Percentiles rank a stretch among this genome's conserved stretches.
These are phyloP conservation scores for Hyaloscypha finlandica DNA, from an alignment of 495 filamentous ascomycete species.

Conservation along the genomic window DNA sequence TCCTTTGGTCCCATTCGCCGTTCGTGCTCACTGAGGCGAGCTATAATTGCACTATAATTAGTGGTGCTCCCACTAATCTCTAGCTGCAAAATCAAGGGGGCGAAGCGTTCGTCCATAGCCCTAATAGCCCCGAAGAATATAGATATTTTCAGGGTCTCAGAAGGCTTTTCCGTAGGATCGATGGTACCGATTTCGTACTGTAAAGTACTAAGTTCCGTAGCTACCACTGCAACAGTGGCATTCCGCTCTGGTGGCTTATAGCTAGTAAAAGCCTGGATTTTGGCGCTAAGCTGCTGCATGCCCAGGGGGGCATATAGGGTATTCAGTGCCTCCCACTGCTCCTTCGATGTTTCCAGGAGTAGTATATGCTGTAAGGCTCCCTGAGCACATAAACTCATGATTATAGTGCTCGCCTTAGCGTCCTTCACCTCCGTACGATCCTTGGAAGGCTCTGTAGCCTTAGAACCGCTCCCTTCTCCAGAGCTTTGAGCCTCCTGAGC, in stretches of 20 bases:
- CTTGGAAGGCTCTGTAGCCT: background rate
- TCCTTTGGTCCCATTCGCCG: background rate
- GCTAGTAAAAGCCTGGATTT: slow-evolving; percentile 1
- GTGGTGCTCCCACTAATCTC: slow-evolving; percentile 3
- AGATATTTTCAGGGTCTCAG: background rate
- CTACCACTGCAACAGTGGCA: slow-evolving; percentile 4
- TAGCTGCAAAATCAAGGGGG: background rate
- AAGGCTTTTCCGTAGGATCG: slow-evolving; percentile 5
- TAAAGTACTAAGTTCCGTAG: background rate
- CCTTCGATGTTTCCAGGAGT: slow-evolving; percentile 6
- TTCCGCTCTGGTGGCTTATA: background rate
- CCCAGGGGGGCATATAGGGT: slow-evolving; percentile 9
- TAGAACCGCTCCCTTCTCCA: background rate
- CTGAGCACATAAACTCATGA: slow-evolving; percentile 5
- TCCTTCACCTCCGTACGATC: background rate
- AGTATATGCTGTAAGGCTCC: slow-evolving; percentile 4
- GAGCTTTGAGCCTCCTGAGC: too few relatives aligned
- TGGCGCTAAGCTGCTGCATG: slow-evolving; percentile 2
- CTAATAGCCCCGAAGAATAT: slow-evolving; percentile 1
- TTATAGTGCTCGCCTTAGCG: slow-evolving; percentile 11
- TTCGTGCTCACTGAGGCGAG: background rate
- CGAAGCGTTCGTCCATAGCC: background rate
- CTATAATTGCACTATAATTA: background rate
- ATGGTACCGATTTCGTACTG: slow-evolving; percentile 6
- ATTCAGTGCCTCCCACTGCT: background rate